Base-by-base conservation (phyloP, 2,329 filamentous ascomycete genomes). In the Sclerotinia minor region DNA sequence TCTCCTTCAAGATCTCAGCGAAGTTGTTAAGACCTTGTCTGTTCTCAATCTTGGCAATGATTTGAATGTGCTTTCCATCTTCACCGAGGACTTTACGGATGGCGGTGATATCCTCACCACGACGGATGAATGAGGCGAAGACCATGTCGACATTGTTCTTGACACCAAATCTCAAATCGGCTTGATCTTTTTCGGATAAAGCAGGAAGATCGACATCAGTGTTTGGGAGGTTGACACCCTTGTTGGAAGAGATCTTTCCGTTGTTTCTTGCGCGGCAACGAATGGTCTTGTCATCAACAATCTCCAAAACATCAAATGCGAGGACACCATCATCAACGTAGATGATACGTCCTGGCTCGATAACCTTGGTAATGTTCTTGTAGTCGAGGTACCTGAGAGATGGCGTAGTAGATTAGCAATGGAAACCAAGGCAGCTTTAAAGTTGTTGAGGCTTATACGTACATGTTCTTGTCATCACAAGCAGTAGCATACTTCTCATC, bases 1-100 rank as follows among this genome's bases (percentile, higher is more conserved):
- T 98, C 84, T 94, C 92, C 78, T 88, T 86, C 70, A 99, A 89
- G 77, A 99, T 99, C 84, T 98, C 94, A 76, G 91, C 89, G 81
- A 99, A 99, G 87, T 99, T 99, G 89, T 99, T 98, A 73, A 99
- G 91, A 82, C 95, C 95, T 83, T 99, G 95, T 81, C 97, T 92
- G 86, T 99, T 99, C 88, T 99, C 95, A 75, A 99, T 97, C 90
- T 99, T 99, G 87, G 95, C 91, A 79, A 99, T 98, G 83, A 99
- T 97, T 85, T 99, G 94, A 77, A 99, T 97, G 80, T 96, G 89
- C 83, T 91, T 92, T 81, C 95, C 95, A 55, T 96, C 91, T 78
- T 92, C 87, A 71, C 95, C 95, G 64, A 99, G 89, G 71, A 98
- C 90, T 73, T 90, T 86, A 74, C 95, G 94, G 80, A 99, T 99